A percentile compares a stretch with the other conserved stretches of the same genome.
phyloP scores from a whole-genome alignment of 495 filamentous ascomycete species.

The Aspergillus incahuasiensis region DNA sequence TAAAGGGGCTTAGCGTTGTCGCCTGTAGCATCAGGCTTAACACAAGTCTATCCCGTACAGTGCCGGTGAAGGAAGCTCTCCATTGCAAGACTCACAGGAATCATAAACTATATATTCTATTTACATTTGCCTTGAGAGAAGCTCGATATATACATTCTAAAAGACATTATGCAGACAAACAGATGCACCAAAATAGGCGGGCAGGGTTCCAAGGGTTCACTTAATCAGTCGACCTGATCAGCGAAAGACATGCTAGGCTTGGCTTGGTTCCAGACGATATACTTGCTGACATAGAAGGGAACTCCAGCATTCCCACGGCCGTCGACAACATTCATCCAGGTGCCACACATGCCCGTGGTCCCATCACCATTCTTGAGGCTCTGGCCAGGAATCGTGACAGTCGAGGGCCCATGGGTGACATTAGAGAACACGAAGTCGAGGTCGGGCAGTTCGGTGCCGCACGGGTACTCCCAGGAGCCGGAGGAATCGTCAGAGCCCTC shows the following conservation, averaged over 20 bases:
- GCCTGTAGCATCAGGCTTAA: background rate
- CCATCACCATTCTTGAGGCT: slow-evolving; percentile 8
- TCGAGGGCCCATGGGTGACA: slow-evolving; percentile 5
- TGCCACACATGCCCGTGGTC: slow-evolving; percentile 2
- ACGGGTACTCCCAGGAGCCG: slow-evolving; percentile 10
- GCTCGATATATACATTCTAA: background rate
- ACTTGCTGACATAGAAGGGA: slow-evolving; percentile 9
- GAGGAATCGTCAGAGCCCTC: slow-evolving; percentile 3
- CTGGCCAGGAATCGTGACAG: slow-evolving; percentile 7
- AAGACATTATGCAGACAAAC: background rate
- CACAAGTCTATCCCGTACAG: background rate
- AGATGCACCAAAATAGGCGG: background rate
- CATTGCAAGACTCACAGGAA: no score
- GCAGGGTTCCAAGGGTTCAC: background rate
- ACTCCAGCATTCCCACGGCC: slow-evolving; percentile 10
- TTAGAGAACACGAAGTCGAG: slow-evolving; percentile 9
- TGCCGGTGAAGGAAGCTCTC: no score
- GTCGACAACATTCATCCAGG: slow-evolving; percentile 10
- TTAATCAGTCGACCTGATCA: slow-evolving; percentile 2
- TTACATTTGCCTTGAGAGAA: background rate
- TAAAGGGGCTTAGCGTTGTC: background rate
- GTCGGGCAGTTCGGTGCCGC: slow-evolving; percentile 7
- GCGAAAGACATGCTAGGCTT: slow-evolving; percentile 13
- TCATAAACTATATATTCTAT: background rate
- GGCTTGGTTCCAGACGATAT: slow-evolving; percentile 10